These are phyloP conservation scores for Aspergillus bombycis DNA, from an alignment of 2,329 filamentous ascomycete genomes.

Conservation along the genomic window DNA sequence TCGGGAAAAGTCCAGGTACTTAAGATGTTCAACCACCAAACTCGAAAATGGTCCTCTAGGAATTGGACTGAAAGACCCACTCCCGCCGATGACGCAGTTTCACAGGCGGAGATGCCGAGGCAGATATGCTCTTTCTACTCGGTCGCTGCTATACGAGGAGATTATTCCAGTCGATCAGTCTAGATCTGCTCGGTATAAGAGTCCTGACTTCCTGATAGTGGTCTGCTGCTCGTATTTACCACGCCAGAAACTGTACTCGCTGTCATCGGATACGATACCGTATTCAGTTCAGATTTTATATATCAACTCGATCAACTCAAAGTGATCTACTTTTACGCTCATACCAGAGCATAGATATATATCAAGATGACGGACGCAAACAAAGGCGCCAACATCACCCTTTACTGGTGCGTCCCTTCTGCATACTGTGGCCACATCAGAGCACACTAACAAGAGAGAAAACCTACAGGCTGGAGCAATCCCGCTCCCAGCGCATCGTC, in stretches of 20 bases:
- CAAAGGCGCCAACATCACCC: slow-evolving; percentile 57
- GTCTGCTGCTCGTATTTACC: not conserved
- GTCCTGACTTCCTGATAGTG: not conserved
- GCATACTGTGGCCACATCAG: not conserved
- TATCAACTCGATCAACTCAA: not conserved
- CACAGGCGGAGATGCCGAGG: slow-evolving; percentile 6
- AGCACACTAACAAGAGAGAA: slow-evolving; percentile 9
- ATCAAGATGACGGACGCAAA: slow-evolving; percentile 22
- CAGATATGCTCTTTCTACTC: not conserved
- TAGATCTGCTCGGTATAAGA: not conserved
- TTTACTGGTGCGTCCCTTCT: slow-evolving; percentile 60
- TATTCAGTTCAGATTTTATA: not conserved
- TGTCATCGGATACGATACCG: not conserved
- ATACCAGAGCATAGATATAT: not conserved
- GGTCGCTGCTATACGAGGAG: not conserved
- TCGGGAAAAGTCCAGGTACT: not conserved
- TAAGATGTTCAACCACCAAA: not conserved
- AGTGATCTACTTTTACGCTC: not conserved
- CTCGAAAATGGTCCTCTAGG: not conserved
- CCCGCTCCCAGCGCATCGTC: slow-evolving; percentile 78
- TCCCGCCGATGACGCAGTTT: slow-evolving; percentile 8
- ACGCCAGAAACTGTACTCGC: not conserved
- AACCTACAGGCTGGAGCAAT: slow-evolving; percentile 72
- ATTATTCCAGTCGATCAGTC: not conserved
- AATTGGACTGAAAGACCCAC: not conserved